phyloP scores from a whole-genome alignment of 257 asterid species.

The Verbascum thapsus region DNA sequence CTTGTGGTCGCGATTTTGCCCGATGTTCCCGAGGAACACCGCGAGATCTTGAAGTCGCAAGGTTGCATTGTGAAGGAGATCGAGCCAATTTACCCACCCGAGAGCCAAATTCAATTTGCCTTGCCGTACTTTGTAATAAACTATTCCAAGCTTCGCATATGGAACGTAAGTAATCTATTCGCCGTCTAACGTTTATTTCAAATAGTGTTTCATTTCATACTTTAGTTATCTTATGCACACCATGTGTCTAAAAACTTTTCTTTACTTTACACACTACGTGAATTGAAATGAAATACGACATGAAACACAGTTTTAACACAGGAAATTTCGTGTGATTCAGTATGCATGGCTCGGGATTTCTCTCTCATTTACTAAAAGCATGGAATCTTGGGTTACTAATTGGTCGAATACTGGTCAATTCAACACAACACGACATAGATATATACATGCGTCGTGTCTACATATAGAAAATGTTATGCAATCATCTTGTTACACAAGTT shows the following conservation, averaged over 20 bases:
- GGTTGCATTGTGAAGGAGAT: constrained; percentile 62
- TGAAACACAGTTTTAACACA: no score
- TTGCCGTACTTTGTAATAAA: constrained; percentile 64
- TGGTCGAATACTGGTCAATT: background rate
- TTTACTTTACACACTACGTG: no score
- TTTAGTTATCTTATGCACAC: no score
- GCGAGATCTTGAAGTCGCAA: constrained; percentile 43
- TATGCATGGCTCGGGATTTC: no score
- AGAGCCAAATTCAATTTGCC: constrained; percentile 51
- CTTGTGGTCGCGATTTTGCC: constrained; percentile 66
- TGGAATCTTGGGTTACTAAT: background rate
- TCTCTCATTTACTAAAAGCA: constrained; percentile 15
- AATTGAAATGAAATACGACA: no score
- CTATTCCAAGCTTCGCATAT: constrained; percentile 62
- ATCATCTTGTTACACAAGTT: no score
- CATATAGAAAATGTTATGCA: no score
- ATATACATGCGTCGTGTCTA: background rate
- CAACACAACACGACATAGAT: no score
- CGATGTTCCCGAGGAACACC: constrained; percentile 63
- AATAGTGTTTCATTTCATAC: no score
- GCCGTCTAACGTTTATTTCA: no score
- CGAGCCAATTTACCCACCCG: constrained; percentile 53
- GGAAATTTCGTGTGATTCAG: no score
- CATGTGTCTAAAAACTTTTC: no score
- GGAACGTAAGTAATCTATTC: constrained; percentile 64